Base-by-base conservation (phyloP, 164 flowering plant genomes). In the Echeveria elegans region DNA sequence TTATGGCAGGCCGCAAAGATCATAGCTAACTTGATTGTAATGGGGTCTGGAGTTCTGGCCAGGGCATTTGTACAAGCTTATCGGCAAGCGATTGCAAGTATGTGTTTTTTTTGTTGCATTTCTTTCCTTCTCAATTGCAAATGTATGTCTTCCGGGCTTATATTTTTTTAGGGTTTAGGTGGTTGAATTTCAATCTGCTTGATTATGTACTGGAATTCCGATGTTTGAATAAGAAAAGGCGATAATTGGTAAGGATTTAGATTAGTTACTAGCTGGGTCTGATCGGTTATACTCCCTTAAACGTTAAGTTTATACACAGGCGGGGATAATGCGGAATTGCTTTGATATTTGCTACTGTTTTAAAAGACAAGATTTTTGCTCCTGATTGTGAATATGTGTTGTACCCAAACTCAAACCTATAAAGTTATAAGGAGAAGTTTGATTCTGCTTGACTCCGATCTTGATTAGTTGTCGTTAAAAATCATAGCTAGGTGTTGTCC, bases 71-170 rank as follows among this genome's bases (percentile, higher is more conserved):
- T 72, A 50, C 83, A 81, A 69, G 81, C 83, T 36, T 81, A 81
- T 60, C 83, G 83, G 30, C 81, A 81, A 67, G 83, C 83, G 23
- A 71, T 78, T 63, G 66, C 74, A 47, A 81, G 81, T 81, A 63
- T 26, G 77, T 70, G 18, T 31, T 69, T 16, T 14, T 45, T 45
- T 14, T 45, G 1, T 14, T 45, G n/a, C n/a, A n/a, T 3, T 15
- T 45, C 16, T 45, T 45, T 14, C 16, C 16, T 19, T 11, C 19
- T 0, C 10, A 14, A 2, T 1, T 45, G 16, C 50, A 45, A 14
- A 4, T 45, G 16, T 2, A n/a, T n/a, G n/a, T n/a, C n/a, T n/a
- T n/a, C n/a, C n/a, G n/a, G 4, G 16, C 50, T 15, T 4, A 5
- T 45, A 15, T 45, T 4, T 14, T 45, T 45, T 45, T 16, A 15